phyloP scores from a whole-genome alignment of 345 rosid genomes.

The Clarkia xantiana region DNA sequence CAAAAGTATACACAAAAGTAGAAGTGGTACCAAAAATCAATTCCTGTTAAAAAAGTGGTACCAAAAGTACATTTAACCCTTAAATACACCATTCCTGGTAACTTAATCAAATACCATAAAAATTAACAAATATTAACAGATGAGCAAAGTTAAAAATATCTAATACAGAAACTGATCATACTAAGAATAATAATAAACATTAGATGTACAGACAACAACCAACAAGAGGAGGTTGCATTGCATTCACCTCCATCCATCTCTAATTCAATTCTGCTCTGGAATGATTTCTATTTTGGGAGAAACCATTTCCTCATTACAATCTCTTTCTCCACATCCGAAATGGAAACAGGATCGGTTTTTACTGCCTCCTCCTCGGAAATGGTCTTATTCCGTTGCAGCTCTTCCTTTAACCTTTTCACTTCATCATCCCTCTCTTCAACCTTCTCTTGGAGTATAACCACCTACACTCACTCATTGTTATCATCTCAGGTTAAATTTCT shows the following conservation, averaged over 20 bases:
- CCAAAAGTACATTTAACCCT: too few species aligned
- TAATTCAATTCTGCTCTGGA: background rate
- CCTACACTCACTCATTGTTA: slow-evolving; percentile 24
- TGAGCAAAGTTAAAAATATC: too few species aligned
- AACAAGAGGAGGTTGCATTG: too few species aligned
- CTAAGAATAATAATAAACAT: too few species aligned
- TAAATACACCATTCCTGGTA: too few species aligned
- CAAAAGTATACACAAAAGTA: too few species aligned
- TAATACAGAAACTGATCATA: too few species aligned
- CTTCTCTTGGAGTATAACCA: slow-evolving; percentile 54
- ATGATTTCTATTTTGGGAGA: background rate
- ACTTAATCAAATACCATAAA: too few species aligned
- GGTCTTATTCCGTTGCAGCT: slow-evolving; percentile 21
- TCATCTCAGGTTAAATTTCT: background rate
- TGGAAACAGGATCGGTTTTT: slow-evolving; percentile 15
- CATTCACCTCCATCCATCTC: background rate
- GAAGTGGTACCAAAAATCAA: too few species aligned
- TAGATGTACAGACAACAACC: background rate
- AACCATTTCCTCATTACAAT: slow-evolving; percentile 11
- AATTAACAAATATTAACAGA: too few species aligned
- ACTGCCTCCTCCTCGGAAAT: slow-evolving; percentile 13
- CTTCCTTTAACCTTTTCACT: slow-evolving; percentile 28
- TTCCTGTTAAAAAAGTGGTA: too few species aligned
- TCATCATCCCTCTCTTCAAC: slow-evolving; percentile 53
- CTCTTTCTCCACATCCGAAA: slow-evolving; percentile 10